Evolutionary conservation across 805 yeast species (phyloP).

Genomic region (Saturnispora besseyi): DNA sequence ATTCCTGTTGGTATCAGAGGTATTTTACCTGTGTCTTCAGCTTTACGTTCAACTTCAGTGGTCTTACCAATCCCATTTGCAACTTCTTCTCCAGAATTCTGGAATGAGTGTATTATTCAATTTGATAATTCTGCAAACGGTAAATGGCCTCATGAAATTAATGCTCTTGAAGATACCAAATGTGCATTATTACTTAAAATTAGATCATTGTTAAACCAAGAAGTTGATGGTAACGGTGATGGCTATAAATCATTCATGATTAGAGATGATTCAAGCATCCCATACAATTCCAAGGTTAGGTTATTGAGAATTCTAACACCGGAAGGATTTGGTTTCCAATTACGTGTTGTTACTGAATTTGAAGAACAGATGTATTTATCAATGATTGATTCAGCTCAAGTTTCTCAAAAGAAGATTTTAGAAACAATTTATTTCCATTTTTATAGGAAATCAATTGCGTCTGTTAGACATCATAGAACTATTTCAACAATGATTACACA

Average conservation of each 20-base stretch:
- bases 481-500: conserved; percentile 62
- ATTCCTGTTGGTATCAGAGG: conserved; percentile 68
- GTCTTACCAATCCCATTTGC: conserved; percentile 80
- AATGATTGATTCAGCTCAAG: conserved; percentile 58
- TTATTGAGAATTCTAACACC: conserved; percentile 66
- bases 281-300: conserved; percentile 51
- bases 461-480: conserved; percentile 74
- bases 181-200: conserved; percentile 80
- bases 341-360: conserved; percentile 72
- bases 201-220: conserved; percentile 34
- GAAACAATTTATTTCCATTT: conserved; percentile 58
- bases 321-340: conserved; percentile 79
- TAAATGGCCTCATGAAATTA: conserved; percentile 93
- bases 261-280: conserved; percentile 54
- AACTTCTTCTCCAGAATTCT: conserved; percentile 61
- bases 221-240: conserved; percentile 30
- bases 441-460: conserved; percentile 54
- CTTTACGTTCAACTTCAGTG: conserved; percentile 66
- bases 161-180: conserved; percentile 80
- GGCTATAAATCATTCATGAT: conserved; percentile 50
- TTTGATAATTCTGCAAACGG: conserved; percentile 66
- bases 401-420: conserved; percentile 47
- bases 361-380: conserved; percentile 69
- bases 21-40: conserved; percentile 64
- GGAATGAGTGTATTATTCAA: conserved; percentile 74